phyloP scores from a whole-genome alignment of 1,139 yeast genomes.

The Arxiozyma heterogenica region DNA sequence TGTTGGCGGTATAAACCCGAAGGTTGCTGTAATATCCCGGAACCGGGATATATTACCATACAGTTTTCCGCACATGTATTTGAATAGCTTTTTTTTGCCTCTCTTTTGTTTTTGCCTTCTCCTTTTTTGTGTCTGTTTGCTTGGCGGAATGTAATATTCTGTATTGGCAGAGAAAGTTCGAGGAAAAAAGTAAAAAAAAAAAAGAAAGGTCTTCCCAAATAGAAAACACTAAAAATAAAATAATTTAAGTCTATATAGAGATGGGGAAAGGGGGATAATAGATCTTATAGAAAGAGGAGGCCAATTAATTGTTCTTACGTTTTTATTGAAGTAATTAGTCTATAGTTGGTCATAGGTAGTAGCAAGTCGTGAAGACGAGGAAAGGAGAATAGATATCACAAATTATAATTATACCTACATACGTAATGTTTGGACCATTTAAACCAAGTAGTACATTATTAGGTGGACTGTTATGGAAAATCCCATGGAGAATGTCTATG shows the following conservation, averaged over 20 bases:
- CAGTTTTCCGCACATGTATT: background rate
- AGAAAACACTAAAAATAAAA: no score
- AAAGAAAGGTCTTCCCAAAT: background rate
- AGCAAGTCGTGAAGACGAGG: background rate
- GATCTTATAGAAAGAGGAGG: no score
- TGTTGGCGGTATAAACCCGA: background rate
- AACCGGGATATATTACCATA: no score
- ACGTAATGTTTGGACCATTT: constrained; percentile 72
- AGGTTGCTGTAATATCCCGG: background rate
- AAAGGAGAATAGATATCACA: background rate
- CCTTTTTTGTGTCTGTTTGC: no score
- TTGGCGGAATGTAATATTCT: no score
- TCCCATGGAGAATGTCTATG: constrained; percentile 67
- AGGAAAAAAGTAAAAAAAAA: background rate
- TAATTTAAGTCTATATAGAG: no score
- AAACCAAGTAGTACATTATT: constrained; percentile 50
- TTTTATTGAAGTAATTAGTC: background rate
- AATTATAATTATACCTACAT: background rate
- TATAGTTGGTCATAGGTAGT: background rate
- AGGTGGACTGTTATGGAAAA: constrained; percentile 86
- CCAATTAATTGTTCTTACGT: background rate
- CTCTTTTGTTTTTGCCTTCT: no score
- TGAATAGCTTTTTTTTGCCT: background rate
- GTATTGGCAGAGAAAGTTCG: background rate
- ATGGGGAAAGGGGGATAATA: no score